phyloP scores from a whole-genome alignment of 129 eudicot genomes.

The Centrapalus pauciflorus region DNA sequence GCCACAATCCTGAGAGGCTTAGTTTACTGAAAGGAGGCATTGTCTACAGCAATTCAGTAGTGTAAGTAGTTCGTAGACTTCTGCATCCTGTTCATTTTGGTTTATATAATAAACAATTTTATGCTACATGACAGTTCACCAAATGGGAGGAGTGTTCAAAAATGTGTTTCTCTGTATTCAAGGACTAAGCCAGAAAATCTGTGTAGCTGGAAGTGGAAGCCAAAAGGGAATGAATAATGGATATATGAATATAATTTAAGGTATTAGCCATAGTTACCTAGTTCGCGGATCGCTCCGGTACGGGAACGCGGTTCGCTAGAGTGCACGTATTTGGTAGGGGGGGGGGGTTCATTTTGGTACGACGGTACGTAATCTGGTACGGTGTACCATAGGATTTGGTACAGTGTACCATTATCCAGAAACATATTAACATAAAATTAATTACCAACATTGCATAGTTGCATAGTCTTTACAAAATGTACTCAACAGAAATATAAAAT shows the following conservation, averaged over 20 bases:
- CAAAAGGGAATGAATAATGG: background rate
- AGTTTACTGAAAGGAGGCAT: conserved; percentile 85
- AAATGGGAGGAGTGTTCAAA: background rate
- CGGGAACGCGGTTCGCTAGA: too few species aligned
- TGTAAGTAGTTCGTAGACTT: conserved; percentile 46
- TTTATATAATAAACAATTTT: background rate
- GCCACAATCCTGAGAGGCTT: conserved; percentile 87
- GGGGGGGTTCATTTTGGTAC: too few species aligned
- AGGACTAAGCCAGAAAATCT: background rate
- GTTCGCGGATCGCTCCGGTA: too few species aligned
- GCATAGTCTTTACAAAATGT: too few species aligned
- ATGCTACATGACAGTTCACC: background rate
- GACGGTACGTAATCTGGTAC: too few species aligned
- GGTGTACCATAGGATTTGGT: too few species aligned
- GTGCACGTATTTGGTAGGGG: too few species aligned
- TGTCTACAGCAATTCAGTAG: conserved; percentile 79
- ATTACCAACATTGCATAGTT: too few species aligned
- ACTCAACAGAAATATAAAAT: too few species aligned
- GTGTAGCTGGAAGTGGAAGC: background rate
- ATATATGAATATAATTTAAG: background rate
- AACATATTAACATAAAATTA: too few species aligned
- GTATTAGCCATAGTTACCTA: too few species aligned
- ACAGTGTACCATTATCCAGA: too few species aligned
- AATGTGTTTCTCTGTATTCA: background rate
- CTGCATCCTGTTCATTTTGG: background rate